Conservation (phyloP, 2,329 filamentous ascomycete species). For the Orbilia oligospora region DNA sequence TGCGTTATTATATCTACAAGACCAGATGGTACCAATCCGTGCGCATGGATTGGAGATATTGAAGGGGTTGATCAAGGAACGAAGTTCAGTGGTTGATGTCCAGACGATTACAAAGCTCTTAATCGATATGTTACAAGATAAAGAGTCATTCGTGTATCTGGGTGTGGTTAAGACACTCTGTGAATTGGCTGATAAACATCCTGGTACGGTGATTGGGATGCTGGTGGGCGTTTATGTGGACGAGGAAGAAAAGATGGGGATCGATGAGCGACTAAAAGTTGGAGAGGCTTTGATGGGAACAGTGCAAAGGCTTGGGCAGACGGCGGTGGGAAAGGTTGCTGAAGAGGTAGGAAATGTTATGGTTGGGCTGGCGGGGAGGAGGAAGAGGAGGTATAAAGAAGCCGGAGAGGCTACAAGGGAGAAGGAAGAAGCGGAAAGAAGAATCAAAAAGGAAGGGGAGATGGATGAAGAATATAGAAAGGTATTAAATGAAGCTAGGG, state of each 20-base stretch:
- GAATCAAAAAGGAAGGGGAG: constrained; percentile 61
- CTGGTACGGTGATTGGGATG: constrained; percentile 75
- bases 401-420: constrained; percentile 71
- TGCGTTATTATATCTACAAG: constrained; percentile 76
- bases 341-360: constrained; percentile 73
- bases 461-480: constrained; percentile 58
- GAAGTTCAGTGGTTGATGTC: constrained; percentile 76
- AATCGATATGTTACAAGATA: constrained; percentile 75
- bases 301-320: constrained; percentile 74
- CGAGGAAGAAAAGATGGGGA: constrained; percentile 69
- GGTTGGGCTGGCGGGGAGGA: constrained; percentile 76
- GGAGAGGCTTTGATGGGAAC: constrained; percentile 78
- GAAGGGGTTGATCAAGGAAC: constrained; percentile 72
- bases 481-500: constrained; percentile 46
- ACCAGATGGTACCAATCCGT: constrained; percentile 77
- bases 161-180: constrained; percentile 77
- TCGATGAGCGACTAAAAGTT: constrained; percentile 64
- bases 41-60: constrained; percentile 76
- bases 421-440: constrained; percentile 70
- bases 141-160: constrained; percentile 80
- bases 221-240: constrained; percentile 79
- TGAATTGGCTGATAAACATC: constrained; percentile 75
- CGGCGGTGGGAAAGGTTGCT: constrained; percentile 73
- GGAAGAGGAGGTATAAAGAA: constrained; percentile 69
- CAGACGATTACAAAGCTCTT: constrained; percentile 76